Base-by-base conservation (phyloP, 441 rosid genomes). In the Arabidopsis hybrid region DNA sequence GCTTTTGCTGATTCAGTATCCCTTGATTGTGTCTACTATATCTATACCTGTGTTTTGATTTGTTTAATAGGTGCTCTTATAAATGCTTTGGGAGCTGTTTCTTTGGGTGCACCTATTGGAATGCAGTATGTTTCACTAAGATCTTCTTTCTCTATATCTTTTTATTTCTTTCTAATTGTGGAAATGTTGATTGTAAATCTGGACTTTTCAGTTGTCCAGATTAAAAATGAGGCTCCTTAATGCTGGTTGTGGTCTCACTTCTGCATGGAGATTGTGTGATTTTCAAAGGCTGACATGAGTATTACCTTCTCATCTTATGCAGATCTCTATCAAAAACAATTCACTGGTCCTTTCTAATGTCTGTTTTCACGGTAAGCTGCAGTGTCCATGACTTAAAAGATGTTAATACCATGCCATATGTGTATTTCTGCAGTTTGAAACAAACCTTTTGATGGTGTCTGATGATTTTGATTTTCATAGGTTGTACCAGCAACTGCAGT, bases 21-120 rank as follows among this genome's bases (percentile, higher is more conserved):
- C 50, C 8, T 67, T 66, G 39, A 16, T 71, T 52, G 12, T 42
- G 69, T 26, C 13, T 39, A 47, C 35, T 47, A 21, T 21, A 21
- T 21, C 52, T 66, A 60, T 52, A 36, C 64, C 40, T 75, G 10
- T 45, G 42, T 18, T 59, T 71, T 65, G 11, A 53, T 31, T 31
- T 67, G 35, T 16, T 51, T 32, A 82, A 66, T 31, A 94, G 97
- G 97, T 47, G 97, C 95, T 59, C 40, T 89, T 4, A 8, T 87
- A 31, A 90, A 85, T 85, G 89, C 88, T 66, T 57, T 89, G 68
- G 95, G 95, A 85, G 93, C 95, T 21, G 65, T 91, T 77, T 88
- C 85, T 55, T 81, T 94, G 83, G 97, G 97, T 16, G 91, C 97
- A 70, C 97, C 97, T 39, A 78, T 91, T 55, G 92, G 91, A 66